Evolutionary conservation across 345 rosid genomes (phyloP), one percentile per base, ranked within the genome.

Genomic region (Raphanus raphanistrum): DNA sequence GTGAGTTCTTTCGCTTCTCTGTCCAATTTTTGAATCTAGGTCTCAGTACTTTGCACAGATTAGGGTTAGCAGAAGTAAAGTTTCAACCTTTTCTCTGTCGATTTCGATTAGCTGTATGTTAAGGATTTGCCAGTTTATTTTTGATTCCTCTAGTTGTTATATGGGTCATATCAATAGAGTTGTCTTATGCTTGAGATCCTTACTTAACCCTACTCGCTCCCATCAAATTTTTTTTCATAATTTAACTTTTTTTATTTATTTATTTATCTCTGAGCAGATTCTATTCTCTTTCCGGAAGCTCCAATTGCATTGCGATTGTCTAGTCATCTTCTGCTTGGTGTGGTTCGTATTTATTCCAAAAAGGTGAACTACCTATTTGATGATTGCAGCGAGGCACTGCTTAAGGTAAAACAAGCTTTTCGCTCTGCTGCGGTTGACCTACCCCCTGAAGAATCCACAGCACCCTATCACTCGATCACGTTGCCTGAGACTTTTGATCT

Each of bases 401-500:
- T 93, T 29, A 93, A 96, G 88, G 77, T 96, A 76, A 96, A 93
- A 88, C 99, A 96, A 84, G 99, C 99, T 78, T 96, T 96, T 82
- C 97, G 98, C 76, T 93, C 99, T 76, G 84, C 93, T 76, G 96
- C 95, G 17, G 99, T 96, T 84, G 99, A 96, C 86, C 82, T 96
- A 72, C 98, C 98, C 0, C 98, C 98, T n/a, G 99, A 96, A 82
- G 98, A 96, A 85, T 93, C 99, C 3, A 91, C 94, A 67, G 98
- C 99, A 32, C 99, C 99, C 0, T 96, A 96, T 80, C 97, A 93
- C 84, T 93, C 99, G 3, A 96, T 96, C 71, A 96, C 99, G 28
- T 86, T 96, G 88, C 99, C 99, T 1, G 99, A 96, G 91, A 96
- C 99, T 33, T 96, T 96, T 86, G 99, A 96, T 86, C 99, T 96